Conservation (phyloP, 202 grass and related monocot genomes). For the Elaeis oleifera region DNA sequence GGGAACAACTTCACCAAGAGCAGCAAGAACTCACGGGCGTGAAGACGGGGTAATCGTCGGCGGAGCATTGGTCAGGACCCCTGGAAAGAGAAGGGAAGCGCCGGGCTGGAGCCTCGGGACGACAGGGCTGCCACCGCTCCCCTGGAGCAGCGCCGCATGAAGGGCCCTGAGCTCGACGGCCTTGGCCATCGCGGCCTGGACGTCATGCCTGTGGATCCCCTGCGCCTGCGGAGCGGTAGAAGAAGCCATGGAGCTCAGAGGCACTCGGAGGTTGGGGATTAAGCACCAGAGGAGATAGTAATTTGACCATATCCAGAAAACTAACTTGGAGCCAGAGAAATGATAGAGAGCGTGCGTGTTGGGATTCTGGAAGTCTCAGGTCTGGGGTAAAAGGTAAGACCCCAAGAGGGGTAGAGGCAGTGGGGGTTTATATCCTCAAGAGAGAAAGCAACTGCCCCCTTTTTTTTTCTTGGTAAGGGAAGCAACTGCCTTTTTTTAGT, state of each 20-base stretch:
- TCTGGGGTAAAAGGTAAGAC: background rate
- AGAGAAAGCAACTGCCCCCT: too few species aligned
- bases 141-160: slow-evolving; percentile 4
- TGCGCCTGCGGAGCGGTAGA: background rate
- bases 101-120: background rate
- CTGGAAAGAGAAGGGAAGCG: background rate
- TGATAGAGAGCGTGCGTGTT: background rate
- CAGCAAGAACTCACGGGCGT: background rate
- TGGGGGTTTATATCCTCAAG: too few species aligned
- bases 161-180: slow-evolving; percentile 6
- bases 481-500: too few species aligned
- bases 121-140: background rate
- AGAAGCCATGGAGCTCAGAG: background rate
- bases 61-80: background rate
- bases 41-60: slow-evolving; percentile 8
- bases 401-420: too few species aligned
- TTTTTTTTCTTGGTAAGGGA: too few species aligned
- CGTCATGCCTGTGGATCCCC: background rate
- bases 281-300: background rate
- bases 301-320: slow-evolving; percentile 1
- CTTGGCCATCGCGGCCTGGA: slow-evolving; percentile 6
- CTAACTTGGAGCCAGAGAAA: background rate
- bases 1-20: background rate
- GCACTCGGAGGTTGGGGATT: background rate
- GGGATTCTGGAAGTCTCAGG: slow-evolving; percentile 38